Evolutionary conservation across 441 rosid genomes (phyloP).

Genomic region (Euphorbia celastroides): DNA sequence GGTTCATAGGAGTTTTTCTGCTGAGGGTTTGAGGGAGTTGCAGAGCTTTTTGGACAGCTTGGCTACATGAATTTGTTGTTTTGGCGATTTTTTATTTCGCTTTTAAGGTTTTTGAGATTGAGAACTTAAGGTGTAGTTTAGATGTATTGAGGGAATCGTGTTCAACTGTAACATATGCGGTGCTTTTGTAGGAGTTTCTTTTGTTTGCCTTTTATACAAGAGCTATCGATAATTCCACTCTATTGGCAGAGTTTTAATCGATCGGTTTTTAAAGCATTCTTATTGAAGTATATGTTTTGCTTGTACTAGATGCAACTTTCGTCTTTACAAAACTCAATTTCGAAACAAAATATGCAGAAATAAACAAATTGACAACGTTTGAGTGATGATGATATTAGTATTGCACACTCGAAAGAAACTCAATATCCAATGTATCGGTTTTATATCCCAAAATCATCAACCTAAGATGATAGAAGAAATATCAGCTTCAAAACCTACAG

Average conservation of each 20-base stretch:
- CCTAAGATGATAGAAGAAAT: background rate
- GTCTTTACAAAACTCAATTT: too few species aligned
- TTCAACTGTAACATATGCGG: slow-evolving; percentile 51
- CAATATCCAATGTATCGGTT: background rate
- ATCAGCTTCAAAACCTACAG: slow-evolving; percentile 12
- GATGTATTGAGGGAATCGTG: slow-evolving; percentile 25
- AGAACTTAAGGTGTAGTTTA: slow-evolving; percentile 21
- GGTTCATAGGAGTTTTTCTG: slow-evolving; percentile 72
- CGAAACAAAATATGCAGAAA: too few species aligned
- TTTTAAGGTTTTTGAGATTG: background rate
- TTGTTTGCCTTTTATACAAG: slow-evolving; percentile 4
- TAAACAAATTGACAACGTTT: too few species aligned
- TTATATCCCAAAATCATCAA: slow-evolving; percentile 7
- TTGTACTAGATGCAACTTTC: too few species aligned
- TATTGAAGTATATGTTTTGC: too few species aligned
- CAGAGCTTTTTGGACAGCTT: slow-evolving; percentile 63
- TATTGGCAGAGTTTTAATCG: too few species aligned
- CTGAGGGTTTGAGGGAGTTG: slow-evolving; percentile 57
- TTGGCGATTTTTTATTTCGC: background rate
- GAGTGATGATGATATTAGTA: too few species aligned
- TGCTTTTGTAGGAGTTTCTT: slow-evolving; percentile 13
- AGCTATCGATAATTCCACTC: too few species aligned
- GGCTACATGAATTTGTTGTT: slow-evolving; percentile 25
- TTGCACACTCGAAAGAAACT: background rate
- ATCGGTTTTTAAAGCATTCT: too few species aligned